Evolutionary conservation across 129 eudicot species (phyloP), one percentile per base, ranked within the genome.

Genomic region (Ambrosia trifida): DNA sequence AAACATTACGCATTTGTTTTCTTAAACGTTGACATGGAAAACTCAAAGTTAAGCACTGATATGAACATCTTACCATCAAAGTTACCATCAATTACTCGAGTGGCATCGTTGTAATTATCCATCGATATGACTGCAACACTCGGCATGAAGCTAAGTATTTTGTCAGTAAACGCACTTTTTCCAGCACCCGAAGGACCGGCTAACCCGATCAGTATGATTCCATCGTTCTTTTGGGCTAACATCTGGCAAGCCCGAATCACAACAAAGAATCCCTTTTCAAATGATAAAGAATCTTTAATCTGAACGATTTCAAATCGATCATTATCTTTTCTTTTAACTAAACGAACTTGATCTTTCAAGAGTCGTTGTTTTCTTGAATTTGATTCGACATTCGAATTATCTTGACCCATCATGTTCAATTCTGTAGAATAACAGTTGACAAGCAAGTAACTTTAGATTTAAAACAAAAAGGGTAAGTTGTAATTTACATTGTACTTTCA

Each of bases 151-250:
- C 82, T 86, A 49, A 88, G 78, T 63, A 91, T 83, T 70, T 91
- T 91, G 52, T 91, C 97, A 3, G 93, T 86, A 45, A 91, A 91
- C 35, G 83, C 87, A 72, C 96, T 91, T 77, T 91, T 91, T 62
- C 97, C 97, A 69, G 97, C 97, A 52, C 97, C 97, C 66, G 97
- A 91, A 78, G 97, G 97, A 66, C 97, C 97, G 0, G 97, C 97
- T 67, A 91, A 68, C 36, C 97, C 97, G 3, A 91, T 81, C 41
- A 91, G 7, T 73, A 91, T 72, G 44, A 91, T 75, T 17, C 97
- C 97, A 12, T 88, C 89, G 66, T 91, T 91, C 64, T 83, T 91
- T 77, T 91, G 97, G 28, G 81, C 82, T 70, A 91, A 70, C 74
- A 86, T 76, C 66, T 91, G 97, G 84, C 96, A 91, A 35, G 97